Evolutionary conservation across 1,139 yeast species (phyloP).

Genomic region (Scheffersomyces parashehatae): DNA sequence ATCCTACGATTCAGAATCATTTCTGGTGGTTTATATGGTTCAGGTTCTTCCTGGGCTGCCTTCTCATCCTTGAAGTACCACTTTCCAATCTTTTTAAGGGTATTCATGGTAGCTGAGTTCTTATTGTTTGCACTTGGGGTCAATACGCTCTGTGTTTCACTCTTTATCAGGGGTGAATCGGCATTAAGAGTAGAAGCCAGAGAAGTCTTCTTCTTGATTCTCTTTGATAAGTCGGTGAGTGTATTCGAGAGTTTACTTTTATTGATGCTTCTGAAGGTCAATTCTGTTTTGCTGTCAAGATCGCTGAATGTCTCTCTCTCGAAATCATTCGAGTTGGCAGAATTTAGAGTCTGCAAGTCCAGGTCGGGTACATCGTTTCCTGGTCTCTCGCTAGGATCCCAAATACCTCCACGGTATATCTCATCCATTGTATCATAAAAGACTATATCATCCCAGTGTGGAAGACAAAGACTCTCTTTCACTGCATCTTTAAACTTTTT

Average conservation of each 20-base stretch:
- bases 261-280: conserved; percentile 1
- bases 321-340: not conserved
- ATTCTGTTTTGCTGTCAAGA: conserved; percentile 1
- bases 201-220: conserved; percentile 22
- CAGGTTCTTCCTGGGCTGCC: conserved; percentile 12
- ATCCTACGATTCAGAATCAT: conserved; percentile 62
- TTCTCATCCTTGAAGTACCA: conserved; percentile 64
- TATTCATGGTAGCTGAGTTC: conserved; percentile 21
- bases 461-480: conserved; percentile 76
- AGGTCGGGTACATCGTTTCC: conserved; percentile 2
- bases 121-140: conserved; percentile 1
- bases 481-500: conserved; percentile 78
- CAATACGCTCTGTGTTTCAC: not conserved
- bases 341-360: conserved; percentile 3
- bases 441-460: conserved; percentile 85
- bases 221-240: conserved; percentile 36
- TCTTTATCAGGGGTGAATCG: no score
- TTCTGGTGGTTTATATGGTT: conserved; percentile 54
- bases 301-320: not conserved
- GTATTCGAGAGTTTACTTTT: conserved; percentile 23
- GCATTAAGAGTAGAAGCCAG: not conserved
- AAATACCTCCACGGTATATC: conserved; percentile 86
- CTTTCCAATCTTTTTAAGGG: conserved; percentile 63
- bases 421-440: conserved; percentile 67
- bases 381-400: conserved; percentile 56